Conservation (phyloP, 2,329 filamentous ascomycete species). For the Xylaria sp. region DNA sequence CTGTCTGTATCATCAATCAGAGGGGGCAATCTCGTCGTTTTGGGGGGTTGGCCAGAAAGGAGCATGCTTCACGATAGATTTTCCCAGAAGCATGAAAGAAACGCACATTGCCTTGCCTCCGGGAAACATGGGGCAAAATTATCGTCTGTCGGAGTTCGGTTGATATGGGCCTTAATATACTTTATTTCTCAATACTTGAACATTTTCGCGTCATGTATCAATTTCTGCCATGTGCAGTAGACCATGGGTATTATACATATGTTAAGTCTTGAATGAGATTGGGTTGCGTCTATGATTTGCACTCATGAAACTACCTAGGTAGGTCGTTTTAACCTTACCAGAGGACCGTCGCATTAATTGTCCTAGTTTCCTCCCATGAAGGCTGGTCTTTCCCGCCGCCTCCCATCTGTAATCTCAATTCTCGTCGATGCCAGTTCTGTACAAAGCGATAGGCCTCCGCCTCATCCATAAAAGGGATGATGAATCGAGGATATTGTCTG, state of each 20-base stretch:
- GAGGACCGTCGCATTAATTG: conserved; percentile 45
- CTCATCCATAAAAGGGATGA: conserved; percentile 66
- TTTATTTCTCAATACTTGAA: conserved; percentile 40
- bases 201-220: neutral
- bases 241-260: neutral
- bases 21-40: conserved; percentile 32
- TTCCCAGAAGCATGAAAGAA: conserved; percentile 29
- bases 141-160: conserved; percentile 60
- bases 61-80: conserved; percentile 38
- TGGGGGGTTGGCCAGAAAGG: conserved; percentile 28
- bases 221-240: neutral
- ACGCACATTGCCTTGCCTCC: conserved; percentile 23
- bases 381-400: conserved; percentile 13
- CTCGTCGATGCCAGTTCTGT: conserved; percentile 55
- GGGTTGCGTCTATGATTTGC: neutral
- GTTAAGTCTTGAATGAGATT: neutral
- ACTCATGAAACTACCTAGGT: neutral
- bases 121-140: conserved; percentile 49
- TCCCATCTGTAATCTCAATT: conserved; percentile 46
- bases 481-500: conserved; percentile 56
- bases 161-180: conserved; percentile 58
- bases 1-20: conserved; percentile 32
- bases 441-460: conserved; percentile 64
- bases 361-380: conserved; percentile 46
- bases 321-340: conserved; percentile 40